These are phyloP conservation scores for Debaryomycetaceae sp. DNA, from an alignment of 1,139 yeast genomes.

Conservation along the genomic window DNA sequence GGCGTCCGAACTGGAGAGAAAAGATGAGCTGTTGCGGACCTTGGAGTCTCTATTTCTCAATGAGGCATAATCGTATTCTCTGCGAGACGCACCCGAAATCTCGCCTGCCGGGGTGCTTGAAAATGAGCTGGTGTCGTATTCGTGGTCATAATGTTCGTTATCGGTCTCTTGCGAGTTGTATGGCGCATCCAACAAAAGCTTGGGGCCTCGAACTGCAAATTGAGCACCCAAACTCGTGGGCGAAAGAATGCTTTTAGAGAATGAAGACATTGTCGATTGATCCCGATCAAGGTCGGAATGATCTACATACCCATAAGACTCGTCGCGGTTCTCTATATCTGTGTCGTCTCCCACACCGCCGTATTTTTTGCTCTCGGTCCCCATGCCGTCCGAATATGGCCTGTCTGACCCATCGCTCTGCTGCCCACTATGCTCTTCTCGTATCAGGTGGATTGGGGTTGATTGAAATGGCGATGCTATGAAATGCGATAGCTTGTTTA, in stretches of 20 bases:
- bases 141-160: slow-evolving; percentile 16
- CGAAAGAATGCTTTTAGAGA: slow-evolving; percentile 21
- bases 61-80: slow-evolving; percentile 1
- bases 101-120: slow-evolving; percentile 2
- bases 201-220: slow-evolving; percentile 27
- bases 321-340: slow-evolving; percentile 5
- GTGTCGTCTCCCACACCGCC: slow-evolving; percentile 5
- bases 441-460: slow-evolving; percentile 4
- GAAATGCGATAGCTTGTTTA: slow-evolving; percentile 4
- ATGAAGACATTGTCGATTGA: slow-evolving; percentile 15
- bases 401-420: neutral
- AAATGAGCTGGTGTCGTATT: slow-evolving; percentile 17
- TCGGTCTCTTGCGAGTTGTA: slow-evolving; percentile 4
- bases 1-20: slow-evolving; percentile 17
- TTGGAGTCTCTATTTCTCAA: slow-evolving; percentile 1
- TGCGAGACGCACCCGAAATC: slow-evolving; percentile 2
- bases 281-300: slow-evolving; percentile 8
- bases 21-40: slow-evolving; percentile 16
- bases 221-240: slow-evolving; percentile 42
- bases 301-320: slow-evolving; percentile 1
- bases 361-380: neutral
- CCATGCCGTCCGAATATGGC: neutral
- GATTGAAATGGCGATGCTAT: slow-evolving; percentile 8
- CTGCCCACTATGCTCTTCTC: neutral
- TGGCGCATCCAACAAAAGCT: slow-evolving; percentile 25